A percentile compares a stretch with the other conserved stretches of the same genome.
These are phyloP conservation scores for Nitzschia palea DNA, from an alignment of 108 stramenopile species.

Conservation along the genomic window DNA sequence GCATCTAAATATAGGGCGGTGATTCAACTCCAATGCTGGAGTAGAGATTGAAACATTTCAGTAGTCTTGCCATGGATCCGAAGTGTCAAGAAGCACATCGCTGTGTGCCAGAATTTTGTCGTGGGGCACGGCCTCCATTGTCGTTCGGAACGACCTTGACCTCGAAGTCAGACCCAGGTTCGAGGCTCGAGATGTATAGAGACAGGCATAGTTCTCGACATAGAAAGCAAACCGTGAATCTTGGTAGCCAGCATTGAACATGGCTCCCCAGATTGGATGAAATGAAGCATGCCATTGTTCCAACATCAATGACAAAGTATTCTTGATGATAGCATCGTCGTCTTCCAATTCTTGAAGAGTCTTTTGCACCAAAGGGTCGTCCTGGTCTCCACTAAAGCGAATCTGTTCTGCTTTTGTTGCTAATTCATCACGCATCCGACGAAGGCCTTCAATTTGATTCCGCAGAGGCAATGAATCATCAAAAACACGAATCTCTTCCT, in stretches of 20 bases:
- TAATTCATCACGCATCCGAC: constrained; percentile 70
- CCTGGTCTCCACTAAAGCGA: constrained; percentile 30
- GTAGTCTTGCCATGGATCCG: constrained; percentile 22
- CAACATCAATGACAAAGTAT: constrained; percentile 45
- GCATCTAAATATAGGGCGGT: too few relatives aligned
- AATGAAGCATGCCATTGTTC: constrained; percentile 72
- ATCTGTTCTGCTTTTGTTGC: constrained; percentile 45
- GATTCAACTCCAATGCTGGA: too few relatives aligned
- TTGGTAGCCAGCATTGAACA: constrained; percentile 95
- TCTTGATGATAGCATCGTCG: constrained; percentile 71
- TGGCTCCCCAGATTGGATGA: constrained; percentile 84
- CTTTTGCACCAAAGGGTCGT: constrained; percentile 30
- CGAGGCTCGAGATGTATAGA: constrained; percentile 91
- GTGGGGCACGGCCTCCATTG: constrained; percentile 70
- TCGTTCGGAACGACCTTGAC: constrained; percentile 66
- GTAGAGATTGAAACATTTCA: neutral
- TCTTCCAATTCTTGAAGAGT: constrained; percentile 61
- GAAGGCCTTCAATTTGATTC: constrained; percentile 53
- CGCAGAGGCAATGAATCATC: constrained; percentile 39
- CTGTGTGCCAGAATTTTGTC: constrained; percentile 50
- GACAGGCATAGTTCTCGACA: constrained; percentile 92
- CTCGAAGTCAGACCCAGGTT: constrained; percentile 81
- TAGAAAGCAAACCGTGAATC: constrained; percentile 93
- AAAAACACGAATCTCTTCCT: constrained; percentile 80
- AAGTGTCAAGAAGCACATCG: constrained; percentile 9